Evolutionary conservation across 192 early-diverging fungal genomes (phyloP), one percentile per base, ranked within the genome.

Genomic region (Coemansia sp.): DNA sequence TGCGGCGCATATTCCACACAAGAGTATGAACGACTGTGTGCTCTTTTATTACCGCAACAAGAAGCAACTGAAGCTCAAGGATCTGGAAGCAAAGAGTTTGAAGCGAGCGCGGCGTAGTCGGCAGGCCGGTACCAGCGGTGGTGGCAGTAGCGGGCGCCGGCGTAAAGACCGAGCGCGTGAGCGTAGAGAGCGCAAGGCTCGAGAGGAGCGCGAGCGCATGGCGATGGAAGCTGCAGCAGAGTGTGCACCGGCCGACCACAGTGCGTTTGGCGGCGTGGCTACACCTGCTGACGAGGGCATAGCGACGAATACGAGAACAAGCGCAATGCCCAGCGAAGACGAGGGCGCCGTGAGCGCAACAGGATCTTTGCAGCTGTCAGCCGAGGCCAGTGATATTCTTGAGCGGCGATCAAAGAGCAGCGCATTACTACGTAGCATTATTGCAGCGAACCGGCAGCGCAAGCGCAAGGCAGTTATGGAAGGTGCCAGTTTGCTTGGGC

Each of bases 31-130:
- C 37, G 85, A 88, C 54, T 92, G 90, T 49, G 89, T 91, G 19
- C 63, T 88, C 38, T 89, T 88, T 41, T 92, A 92, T 69, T 92
- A 92, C 69, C 84, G 90, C 24, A 88, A 88, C 52, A 91, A 92
- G 75, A 89, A 90, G 56, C 84, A 81, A 22, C 81, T 90, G 54
- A 82, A 86, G 20, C 84, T 90, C 57, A 91, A 91, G 78, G 85
- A 82, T 1, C 71, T 91, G 41, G 80, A 87, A 52, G 62, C 68
- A 24, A 74, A 74, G 29, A 61, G 65, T 61, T 55, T 54, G 66
- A 76, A 52, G 39, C 59, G 65, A 0, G 62, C 67, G 2, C 68
- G 86, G 62, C 57, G 81, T 69, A 41, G 74, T 66, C 52, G 81
- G 73, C 52, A 85, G 78, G 64, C 37, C 73, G 41, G 41, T 45